Conservation (phyloP, 148 eudicot genomes). For the Diospyros lotus region DNA sequence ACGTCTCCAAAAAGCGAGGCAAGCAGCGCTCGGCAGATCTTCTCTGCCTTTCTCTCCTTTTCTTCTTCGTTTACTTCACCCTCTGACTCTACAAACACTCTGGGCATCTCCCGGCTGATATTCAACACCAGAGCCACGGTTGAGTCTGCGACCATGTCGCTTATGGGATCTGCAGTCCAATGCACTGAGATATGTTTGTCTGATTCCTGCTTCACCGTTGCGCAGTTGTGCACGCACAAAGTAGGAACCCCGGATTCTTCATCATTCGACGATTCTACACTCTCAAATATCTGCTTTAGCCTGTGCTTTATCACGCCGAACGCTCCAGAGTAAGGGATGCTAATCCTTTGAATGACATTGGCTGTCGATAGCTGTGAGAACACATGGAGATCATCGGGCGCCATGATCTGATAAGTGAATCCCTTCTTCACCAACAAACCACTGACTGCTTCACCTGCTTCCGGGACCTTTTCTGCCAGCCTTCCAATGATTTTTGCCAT, state of each 20-base stretch:
- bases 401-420: constrained; percentile 91
- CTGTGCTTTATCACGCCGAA: constrained; percentile 73
- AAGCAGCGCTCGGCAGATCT: constrained; percentile 62
- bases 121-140: constrained; percentile 79
- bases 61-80: constrained; percentile 47
- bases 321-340: constrained; percentile 85
- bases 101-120: constrained; percentile 80
- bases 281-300: constrained; percentile 80
- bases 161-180: constrained; percentile 83
- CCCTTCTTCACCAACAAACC: constrained; percentile 90
- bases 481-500: constrained; percentile 85
- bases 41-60: constrained; percentile 60
- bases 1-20: constrained; percentile 85
- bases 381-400: constrained; percentile 83
- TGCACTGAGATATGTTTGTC: constrained; percentile 79
- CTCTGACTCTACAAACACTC: constrained; percentile 69
- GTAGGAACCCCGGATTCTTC: constrained; percentile 59
- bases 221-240: constrained; percentile 63
- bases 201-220: constrained; percentile 71
- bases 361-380: constrained; percentile 89
- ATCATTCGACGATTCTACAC: constrained; percentile 59
- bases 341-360: constrained; percentile 72
- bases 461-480: constrained; percentile 79
- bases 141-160: constrained; percentile 96
- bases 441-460: constrained; percentile 60